Base-by-base conservation (phyloP, 306 rosid species). In the Rosa lucieae region DNA sequence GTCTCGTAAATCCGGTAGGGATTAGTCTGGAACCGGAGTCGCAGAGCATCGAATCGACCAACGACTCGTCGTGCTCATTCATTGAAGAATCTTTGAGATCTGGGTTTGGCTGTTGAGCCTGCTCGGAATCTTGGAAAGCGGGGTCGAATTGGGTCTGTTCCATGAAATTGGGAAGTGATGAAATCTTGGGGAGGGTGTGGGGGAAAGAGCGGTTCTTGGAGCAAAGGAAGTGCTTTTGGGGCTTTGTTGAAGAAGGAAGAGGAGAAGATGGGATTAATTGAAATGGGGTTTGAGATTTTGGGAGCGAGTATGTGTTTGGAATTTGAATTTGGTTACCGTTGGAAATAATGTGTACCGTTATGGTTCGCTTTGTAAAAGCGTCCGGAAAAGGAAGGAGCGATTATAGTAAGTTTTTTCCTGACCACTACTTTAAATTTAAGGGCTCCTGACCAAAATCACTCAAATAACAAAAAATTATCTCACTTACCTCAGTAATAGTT, bases 31-130 rank as follows among this genome's bases (percentile, higher is more conserved):
- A 88, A 83, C 37, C 81, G 17, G 88, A 76, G 77, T 88, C 94
- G 48, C 91, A 89, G 10, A 91, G 86, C 86, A 87, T 85, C 2
- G 88, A 91, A 67, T 91, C 93, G 39, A 72, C 73, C 74, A 86
- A 29, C 32, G 92, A 86, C 58, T 82, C 87, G 6, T 67, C 44
- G 37, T 47, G 59, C 23, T 73, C 92, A 66, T 65, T 85, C 88
- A 85, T 82, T 5, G 61, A 53, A 53, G 82, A 84, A 61, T 85
- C 90, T 70, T 80, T 71, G 11, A 15, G 83, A 43, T 83, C 88
- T 76, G 76, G 85, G 51, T 68, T 56, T 56, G 70, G 70, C 10
- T 56, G 63, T 32, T 75, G 69, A 20, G 40, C 81, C 4, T 70
- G 75, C 42, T 63, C 75, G 55, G 79, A 39, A 3, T 73, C 72